phyloP scores from a whole-genome alignment of 306 rosid species.

The Sophora flavescens region DNA sequence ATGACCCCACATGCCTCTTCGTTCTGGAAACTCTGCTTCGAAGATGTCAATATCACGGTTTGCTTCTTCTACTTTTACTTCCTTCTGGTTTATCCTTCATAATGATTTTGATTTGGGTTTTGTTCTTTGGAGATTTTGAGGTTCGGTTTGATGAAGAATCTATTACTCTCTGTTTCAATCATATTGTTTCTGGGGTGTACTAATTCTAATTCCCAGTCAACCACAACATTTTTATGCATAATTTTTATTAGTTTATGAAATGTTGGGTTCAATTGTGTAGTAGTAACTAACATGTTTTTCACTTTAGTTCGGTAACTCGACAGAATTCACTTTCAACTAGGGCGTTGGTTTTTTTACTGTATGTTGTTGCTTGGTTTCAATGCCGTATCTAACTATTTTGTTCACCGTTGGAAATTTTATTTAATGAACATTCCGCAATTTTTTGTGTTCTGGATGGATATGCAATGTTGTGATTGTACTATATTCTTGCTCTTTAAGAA shows the following conservation, averaged over 20 bases:
- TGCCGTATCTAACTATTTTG: constrained; percentile 21
- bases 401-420: neutral
- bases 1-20: constrained; percentile 84
- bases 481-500: neutral
- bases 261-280: constrained; percentile 13
- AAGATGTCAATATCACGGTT: constrained; percentile 93
- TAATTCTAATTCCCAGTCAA: neutral
- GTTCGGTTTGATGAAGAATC: neutral
- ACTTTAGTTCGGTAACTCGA: neutral
- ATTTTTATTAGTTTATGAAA: neutral
- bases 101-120: neutral
- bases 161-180: neutral
- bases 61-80: constrained; percentile 18
- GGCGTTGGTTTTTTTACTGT: too few species aligned
- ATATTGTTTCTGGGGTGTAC: constrained; percentile 3
- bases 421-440: neutral
- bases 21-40: constrained; percentile 82
- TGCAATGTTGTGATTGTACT: constrained; percentile 14
- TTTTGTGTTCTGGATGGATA: neutral
- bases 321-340: neutral
- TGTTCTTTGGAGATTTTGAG: neutral
- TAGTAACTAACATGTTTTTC: neutral
- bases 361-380: constrained; percentile 38
- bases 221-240: constrained; percentile 1
- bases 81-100: constrained; percentile 32